Percentiles rank a stretch among this genome's conserved stretches.
These are phyloP conservation scores for Rheum nobile DNA, from an alignment of 148 eudicot species.

Conservation along the genomic window DNA sequence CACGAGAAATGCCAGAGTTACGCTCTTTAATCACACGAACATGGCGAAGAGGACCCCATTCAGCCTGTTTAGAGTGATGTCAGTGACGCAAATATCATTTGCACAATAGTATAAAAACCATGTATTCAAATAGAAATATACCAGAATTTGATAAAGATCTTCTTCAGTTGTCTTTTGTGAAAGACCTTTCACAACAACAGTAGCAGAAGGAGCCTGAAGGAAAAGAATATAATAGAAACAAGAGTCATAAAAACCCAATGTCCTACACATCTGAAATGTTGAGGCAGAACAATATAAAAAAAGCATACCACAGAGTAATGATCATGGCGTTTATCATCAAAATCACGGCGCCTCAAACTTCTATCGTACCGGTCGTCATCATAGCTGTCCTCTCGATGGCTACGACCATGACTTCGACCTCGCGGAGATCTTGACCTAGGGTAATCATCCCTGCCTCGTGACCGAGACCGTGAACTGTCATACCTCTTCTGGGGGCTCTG, in stretches of 20 bases:
- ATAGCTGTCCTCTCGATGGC: slow-evolving; percentile 75
- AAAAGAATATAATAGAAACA: slow-evolving; percentile 2
- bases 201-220: slow-evolving; percentile 75
- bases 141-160: slow-evolving; percentile 90
- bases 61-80: slow-evolving; percentile 48
- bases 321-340: slow-evolving; percentile 64
- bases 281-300: neutral
- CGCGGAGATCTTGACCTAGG: slow-evolving; percentile 76
- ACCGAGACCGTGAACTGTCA: slow-evolving; percentile 60
- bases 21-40: slow-evolving; percentile 92
- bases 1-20: slow-evolving; percentile 83
- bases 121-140: slow-evolving; percentile 9
- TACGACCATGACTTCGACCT: slow-evolving; percentile 68
- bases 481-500: slow-evolving; percentile 59
- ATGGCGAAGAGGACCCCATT: slow-evolving; percentile 96
- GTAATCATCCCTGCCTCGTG: slow-evolving; percentile 67
- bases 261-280: neutral
- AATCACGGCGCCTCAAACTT: slow-evolving; percentile 66
- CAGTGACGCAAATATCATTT: neutral
- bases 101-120: neutral
- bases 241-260: neutral
- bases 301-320: slow-evolving; percentile 49
- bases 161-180: slow-evolving; percentile 95
- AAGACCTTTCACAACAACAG: slow-evolving; percentile 92
- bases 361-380: slow-evolving; percentile 62